Evolutionary conservation across 257 asterid genomes (phyloP).

Genomic region (Cynanchum wilfordii): DNA sequence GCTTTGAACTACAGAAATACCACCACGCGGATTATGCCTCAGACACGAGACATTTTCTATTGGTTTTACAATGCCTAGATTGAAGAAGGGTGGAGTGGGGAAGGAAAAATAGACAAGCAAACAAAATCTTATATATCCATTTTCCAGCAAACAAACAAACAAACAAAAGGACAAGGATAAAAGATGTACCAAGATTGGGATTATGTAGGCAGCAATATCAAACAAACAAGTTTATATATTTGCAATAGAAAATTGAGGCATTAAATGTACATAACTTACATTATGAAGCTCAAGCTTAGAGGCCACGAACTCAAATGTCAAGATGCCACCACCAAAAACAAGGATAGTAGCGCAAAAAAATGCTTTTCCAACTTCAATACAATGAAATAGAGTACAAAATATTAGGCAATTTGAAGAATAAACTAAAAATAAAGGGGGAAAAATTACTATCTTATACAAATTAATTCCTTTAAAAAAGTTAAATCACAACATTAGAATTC

Average conservation of each 20-base stretch:
- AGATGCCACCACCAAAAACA: conserved; percentile 65
- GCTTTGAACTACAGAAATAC: not conserved
- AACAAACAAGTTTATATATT: too few species aligned
- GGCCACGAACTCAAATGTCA: conserved; percentile 51
- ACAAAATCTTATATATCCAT: not conserved
- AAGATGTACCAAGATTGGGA: too few species aligned
- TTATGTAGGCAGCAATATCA: too few species aligned
- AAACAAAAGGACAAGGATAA: too few species aligned
- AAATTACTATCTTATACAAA: not conserved
- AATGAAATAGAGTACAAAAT: conserved; percentile 12
- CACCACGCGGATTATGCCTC: not conserved
- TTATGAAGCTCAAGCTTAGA: conserved; percentile 57
- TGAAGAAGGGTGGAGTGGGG: not conserved
- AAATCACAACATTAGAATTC: not conserved
- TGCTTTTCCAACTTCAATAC: conserved; percentile 71
- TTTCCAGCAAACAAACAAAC: not conserved
- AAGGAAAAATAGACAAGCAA: not conserved
- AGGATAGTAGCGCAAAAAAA: conserved; percentile 70
- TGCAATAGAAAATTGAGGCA: not conserved
- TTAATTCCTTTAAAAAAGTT: not conserved
- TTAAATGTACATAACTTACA: conserved; percentile 36
- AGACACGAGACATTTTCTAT: not conserved
- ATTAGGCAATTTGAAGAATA: not conserved
- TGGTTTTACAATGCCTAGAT: not conserved
- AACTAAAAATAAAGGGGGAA: not conserved